A percentile compares a stretch with the other conserved stretches of the same genome.
These are phyloP conservation scores for Microcos paniculata DNA, from an alignment of 345 rosid species.

Conservation along the genomic window DNA sequence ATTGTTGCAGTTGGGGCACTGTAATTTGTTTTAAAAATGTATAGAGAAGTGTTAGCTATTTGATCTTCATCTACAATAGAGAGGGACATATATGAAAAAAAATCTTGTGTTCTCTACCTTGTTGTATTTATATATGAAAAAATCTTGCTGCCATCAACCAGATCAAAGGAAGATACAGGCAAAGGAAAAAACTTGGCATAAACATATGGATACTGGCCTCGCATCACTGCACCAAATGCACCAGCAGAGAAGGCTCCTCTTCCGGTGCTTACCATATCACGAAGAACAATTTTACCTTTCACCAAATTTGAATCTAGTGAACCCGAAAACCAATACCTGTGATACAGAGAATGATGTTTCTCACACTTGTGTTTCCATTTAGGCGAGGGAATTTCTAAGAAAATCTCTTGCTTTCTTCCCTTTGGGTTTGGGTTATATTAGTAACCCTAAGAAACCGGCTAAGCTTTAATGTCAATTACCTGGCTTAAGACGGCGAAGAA, in stretches of 20 bases:
- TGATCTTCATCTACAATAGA: too few species aligned
- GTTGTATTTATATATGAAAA: background rate
- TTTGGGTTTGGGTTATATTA: too few species aligned
- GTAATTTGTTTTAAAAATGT: background rate
- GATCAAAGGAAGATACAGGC: background rate
- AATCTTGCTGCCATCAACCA: background rate
- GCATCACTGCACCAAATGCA: background rate
- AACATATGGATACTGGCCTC: background rate
- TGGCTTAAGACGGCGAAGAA: accelerated
- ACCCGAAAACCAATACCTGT: constrained; percentile 33
- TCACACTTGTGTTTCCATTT: background rate
- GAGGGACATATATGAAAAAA: too few species aligned
- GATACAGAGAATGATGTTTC: constrained; percentile 34
- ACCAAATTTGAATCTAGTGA: constrained; percentile 40
- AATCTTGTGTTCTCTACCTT: background rate
- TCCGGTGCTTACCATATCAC: constrained; percentile 5
- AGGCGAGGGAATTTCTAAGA: background rate
- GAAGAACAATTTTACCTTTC: constrained; percentile 55
- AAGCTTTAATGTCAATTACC: background rate
- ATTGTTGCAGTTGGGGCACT: background rate
- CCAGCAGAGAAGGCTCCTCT: constrained; percentile 4
- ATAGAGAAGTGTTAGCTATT: background rate
- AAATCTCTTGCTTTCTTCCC: too few species aligned
- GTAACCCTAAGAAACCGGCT: background rate
- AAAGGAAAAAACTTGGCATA: background rate